These are phyloP conservation scores for Candida sakaeoensis DNA, from an alignment of 805 yeast genomes.

Conservation along the genomic window DNA sequence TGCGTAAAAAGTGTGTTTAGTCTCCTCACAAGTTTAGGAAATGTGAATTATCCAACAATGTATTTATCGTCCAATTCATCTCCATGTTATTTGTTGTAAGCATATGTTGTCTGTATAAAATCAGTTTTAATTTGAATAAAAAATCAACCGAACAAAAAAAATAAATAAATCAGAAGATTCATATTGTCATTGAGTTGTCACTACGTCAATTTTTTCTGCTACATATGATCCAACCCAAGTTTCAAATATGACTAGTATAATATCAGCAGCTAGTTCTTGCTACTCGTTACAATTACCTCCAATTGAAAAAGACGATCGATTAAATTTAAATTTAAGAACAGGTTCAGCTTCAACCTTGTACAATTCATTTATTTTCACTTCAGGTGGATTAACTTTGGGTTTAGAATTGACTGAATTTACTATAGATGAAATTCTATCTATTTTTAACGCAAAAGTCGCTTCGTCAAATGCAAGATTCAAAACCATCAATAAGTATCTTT, in stretches of 20 bases:
- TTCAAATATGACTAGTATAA: constrained; percentile 51
- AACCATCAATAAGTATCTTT: constrained; percentile 39
- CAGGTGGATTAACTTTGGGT: constrained; percentile 67
- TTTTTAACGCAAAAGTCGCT: constrained; percentile 30
- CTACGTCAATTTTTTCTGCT: background rate
- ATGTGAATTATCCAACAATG: too few species aligned
- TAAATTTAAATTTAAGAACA: constrained; percentile 57
- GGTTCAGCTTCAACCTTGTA: constrained; percentile 61
- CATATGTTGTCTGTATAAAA: too few species aligned
- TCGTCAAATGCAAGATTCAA: constrained; percentile 22
- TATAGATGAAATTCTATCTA: constrained; percentile 33
- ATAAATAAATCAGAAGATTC: too few species aligned
- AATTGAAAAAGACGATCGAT: constrained; percentile 48
- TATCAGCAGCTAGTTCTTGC: constrained; percentile 62
- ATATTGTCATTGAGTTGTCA: background rate
- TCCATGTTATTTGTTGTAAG: too few species aligned
- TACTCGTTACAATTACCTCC: constrained; percentile 55
- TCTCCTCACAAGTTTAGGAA: too few species aligned
- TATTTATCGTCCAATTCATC: too few species aligned
- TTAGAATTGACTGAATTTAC: constrained; percentile 43
- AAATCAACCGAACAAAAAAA: too few species aligned
- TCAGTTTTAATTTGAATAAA: too few species aligned
- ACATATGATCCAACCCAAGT: background rate
- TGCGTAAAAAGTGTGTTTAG: too few species aligned
- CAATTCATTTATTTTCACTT: constrained; percentile 58